Conservation (phyloP, 2,329 filamentous ascomycete species). For the Nemania serpens region DNA sequence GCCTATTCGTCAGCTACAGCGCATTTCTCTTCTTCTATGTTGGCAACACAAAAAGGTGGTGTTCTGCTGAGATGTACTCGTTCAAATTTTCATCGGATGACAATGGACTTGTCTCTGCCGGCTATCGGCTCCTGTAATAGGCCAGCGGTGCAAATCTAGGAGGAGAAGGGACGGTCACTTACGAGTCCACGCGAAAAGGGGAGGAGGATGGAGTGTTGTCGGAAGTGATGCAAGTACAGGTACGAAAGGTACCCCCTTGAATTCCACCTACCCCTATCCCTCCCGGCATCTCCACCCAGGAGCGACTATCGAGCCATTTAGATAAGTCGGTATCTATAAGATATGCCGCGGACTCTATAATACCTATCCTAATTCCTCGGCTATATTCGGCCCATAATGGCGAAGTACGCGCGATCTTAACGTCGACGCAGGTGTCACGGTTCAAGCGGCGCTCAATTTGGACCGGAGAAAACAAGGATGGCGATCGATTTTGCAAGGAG, state of each 20-base stretch:
- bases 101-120: constrained; percentile 44
- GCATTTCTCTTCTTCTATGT: constrained; percentile 47
- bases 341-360: too few relatives aligned
- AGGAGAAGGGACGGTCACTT: constrained; percentile 41
- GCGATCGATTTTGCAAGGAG: too few relatives aligned
- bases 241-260: too few relatives aligned
- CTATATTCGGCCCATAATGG: too few relatives aligned
- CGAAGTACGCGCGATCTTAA: too few relatives aligned
- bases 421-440: neutral
- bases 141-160: constrained; percentile 37
- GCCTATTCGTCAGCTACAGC: constrained; percentile 27
- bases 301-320: too few relatives aligned
- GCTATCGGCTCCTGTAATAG: constrained; percentile 45
- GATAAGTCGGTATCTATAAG: too few relatives aligned
- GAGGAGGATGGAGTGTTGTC: constrained; percentile 37
- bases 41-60: constrained; percentile 35
- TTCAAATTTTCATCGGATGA: constrained; percentile 41
- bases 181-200: constrained; percentile 39
- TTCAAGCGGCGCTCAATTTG: neutral
- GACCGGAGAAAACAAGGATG: neutral
- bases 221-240: constrained; percentile 43
- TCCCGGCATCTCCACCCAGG: too few relatives aligned
- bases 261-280: too few relatives aligned
- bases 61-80: constrained; percentile 45
- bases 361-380: too few relatives aligned